Percentiles rank a stretch among this genome's conserved stretches.
Evolutionary conservation across 2,329 filamentous ascomycete species (phyloP).

Genomic region (Sclerotinia borealis): DNA sequence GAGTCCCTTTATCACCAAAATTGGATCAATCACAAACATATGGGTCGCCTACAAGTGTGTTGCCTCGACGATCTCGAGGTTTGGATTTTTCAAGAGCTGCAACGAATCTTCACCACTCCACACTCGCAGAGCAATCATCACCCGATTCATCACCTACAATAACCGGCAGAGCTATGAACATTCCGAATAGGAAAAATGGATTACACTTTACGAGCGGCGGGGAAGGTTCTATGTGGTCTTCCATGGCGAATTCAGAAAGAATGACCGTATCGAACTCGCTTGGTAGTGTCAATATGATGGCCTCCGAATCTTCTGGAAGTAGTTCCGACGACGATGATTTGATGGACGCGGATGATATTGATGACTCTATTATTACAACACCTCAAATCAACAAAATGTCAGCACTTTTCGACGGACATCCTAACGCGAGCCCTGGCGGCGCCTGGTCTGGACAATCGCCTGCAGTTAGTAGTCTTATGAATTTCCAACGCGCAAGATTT

Average conservation of each 20-base stretch:
- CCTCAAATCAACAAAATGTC: constrained; percentile 65
- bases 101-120: constrained; percentile 93
- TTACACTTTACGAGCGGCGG: constrained; percentile 43
- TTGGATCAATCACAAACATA: constrained; percentile 80
- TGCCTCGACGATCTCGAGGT: constrained; percentile 82
- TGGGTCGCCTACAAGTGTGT: constrained; percentile 78
- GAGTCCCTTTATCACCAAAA: constrained; percentile 72
- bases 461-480: constrained; percentile 70
- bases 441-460: constrained; percentile 65
- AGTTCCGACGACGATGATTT: constrained; percentile 63
- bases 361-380: constrained; percentile 76
- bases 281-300: constrained; percentile 51
- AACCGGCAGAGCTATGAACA: constrained; percentile 62
- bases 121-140: constrained; percentile 78
- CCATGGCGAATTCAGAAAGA: constrained; percentile 63
- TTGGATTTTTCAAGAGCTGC: constrained; percentile 90
- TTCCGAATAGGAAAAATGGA: constrained; percentile 46
- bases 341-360: constrained; percentile 66
- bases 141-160: constrained; percentile 88
- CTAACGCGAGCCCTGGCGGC: constrained; percentile 45
- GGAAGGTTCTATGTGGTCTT: constrained; percentile 68
- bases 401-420: constrained; percentile 38
- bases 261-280: constrained; percentile 69
- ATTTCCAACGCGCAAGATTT: constrained; percentile 61
- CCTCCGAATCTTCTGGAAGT: constrained; percentile 71